Evolutionary conservation across 352 stramenopile genomes (phyloP).

Genomic region (Phytopythium cucurbitacearum): DNA sequence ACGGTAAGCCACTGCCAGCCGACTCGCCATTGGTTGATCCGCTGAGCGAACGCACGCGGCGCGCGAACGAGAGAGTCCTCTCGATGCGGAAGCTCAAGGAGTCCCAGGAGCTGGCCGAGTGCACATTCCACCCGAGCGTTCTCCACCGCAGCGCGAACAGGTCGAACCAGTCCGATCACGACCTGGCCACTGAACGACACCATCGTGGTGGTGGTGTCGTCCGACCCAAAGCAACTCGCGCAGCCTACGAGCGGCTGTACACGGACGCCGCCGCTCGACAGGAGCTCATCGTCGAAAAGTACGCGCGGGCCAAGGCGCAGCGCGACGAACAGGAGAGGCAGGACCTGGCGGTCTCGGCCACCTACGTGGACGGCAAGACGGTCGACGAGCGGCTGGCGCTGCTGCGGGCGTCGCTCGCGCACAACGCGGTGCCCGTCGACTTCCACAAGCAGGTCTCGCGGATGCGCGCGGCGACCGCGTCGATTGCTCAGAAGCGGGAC

Average conservation of each 20-base stretch:
- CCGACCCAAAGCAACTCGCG: no score
- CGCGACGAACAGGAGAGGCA: constrained; percentile 39
- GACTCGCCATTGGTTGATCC: constrained; percentile 13
- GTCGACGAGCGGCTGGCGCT: constrained; percentile 45
- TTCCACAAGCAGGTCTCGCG: constrained; percentile 50
- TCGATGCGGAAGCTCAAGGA: constrained; percentile 32
- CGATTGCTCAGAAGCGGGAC: constrained; percentile 22
- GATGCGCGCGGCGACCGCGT: constrained; percentile 34
- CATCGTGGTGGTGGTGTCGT: no score
- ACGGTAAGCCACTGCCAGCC: constrained; percentile 25
- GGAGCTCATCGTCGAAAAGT: constrained; percentile 33
- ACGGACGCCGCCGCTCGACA: constrained; percentile 48
- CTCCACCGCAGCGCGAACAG: not conserved
- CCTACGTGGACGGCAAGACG: constrained; percentile 43
- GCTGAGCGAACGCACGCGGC: constrained; percentile 25
- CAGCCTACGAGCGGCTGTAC: constrained; percentile 49
- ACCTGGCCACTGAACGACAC: no score
- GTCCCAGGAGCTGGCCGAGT: constrained; percentile 36
- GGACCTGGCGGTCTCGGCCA: constrained; percentile 31
- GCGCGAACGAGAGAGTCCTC: constrained; percentile 17
- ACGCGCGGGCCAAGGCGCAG: constrained; percentile 29
- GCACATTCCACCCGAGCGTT: constrained; percentile 48
- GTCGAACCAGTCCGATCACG: no score
- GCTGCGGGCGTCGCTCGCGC: constrained; percentile 32
- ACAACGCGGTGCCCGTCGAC: constrained; percentile 36